These are phyloP conservation scores for Hymenoscyphus occultus DNA, from an alignment of 2,329 filamentous ascomycete species.

Conservation along the genomic window DNA sequence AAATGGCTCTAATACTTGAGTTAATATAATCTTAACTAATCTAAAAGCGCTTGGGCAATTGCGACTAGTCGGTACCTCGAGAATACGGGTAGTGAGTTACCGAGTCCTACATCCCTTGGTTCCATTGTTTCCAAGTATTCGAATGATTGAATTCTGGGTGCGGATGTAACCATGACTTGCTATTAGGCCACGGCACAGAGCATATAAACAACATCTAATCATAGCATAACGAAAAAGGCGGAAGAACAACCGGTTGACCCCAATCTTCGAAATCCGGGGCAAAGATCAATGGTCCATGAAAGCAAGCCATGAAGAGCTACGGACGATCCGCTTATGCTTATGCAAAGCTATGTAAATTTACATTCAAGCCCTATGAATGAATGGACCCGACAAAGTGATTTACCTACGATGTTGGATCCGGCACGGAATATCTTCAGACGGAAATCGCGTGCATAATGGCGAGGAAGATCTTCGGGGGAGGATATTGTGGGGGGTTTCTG, in stretches of 20 bases:
- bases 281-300: neutral
- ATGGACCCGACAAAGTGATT: neutral
- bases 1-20: too few species aligned
- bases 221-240: neutral
- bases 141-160: too few species aligned
- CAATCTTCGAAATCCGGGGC: neutral
- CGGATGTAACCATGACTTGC: too few species aligned
- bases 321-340: neutral
- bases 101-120: too few species aligned
- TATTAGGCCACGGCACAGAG: too few species aligned
- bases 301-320: neutral
- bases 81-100: too few species aligned
- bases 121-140: too few species aligned
- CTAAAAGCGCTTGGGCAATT: too few species aligned
- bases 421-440: neutral
- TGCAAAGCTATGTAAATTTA: neutral
- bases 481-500: neutral
- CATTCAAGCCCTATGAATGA: neutral
- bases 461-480: neutral
- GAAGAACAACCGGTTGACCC: neutral
- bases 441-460: neutral
- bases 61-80: too few species aligned
- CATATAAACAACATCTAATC: neutral
- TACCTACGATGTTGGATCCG: neutral
- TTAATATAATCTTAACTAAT: too few species aligned